phyloP scores from a whole-genome alignment of 441 rosid species.

The Syzygium malaccense region DNA sequence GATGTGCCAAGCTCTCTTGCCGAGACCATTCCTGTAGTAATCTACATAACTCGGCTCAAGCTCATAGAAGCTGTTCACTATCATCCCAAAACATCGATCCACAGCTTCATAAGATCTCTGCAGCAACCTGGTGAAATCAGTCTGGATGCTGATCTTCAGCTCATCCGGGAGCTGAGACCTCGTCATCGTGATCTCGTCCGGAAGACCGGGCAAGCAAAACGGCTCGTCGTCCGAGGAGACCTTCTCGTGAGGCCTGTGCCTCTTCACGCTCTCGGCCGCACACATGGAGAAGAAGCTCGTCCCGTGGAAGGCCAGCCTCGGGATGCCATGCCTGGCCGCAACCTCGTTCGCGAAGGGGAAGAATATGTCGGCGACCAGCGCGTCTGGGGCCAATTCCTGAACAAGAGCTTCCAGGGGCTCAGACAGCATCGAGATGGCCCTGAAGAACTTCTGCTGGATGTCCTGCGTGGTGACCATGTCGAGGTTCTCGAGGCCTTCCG shows the following conservation, averaged over 20 bases:
- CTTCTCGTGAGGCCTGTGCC: background rate
- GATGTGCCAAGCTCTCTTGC: background rate
- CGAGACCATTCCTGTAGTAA: conserved; percentile 1
- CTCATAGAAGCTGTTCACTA: conserved; percentile 9
- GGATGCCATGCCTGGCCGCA: conserved; percentile 8
- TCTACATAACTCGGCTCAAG: conserved; percentile 5
- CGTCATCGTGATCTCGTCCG: conserved; percentile 6
- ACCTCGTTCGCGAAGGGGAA: conserved; percentile 12
- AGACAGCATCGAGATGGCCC: conserved; percentile 12
- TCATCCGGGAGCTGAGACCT: background rate
- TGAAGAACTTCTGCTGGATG: background rate
- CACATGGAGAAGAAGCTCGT: conserved; percentile 4
- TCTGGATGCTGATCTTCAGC: background rate
- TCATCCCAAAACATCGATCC: background rate
- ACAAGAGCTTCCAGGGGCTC: conserved; percentile 6
- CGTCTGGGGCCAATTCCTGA: background rate
- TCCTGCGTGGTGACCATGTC: background rate
- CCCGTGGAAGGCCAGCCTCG: conserved; percentile 16
- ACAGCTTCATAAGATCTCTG: background rate
- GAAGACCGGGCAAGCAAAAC: conserved; percentile 8
- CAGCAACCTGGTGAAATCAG: background rate
- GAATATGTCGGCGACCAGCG: conserved; percentile 8
- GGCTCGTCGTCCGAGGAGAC: background rate
- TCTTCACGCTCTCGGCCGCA: background rate
- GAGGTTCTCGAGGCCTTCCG: conserved; percentile 12